Percentiles rank a stretch among this genome's conserved stretches.
Evolutionary conservation across 2,329 filamentous ascomycete genomes (phyloP).

Genomic region (Stenocarpella maydis): DNA sequence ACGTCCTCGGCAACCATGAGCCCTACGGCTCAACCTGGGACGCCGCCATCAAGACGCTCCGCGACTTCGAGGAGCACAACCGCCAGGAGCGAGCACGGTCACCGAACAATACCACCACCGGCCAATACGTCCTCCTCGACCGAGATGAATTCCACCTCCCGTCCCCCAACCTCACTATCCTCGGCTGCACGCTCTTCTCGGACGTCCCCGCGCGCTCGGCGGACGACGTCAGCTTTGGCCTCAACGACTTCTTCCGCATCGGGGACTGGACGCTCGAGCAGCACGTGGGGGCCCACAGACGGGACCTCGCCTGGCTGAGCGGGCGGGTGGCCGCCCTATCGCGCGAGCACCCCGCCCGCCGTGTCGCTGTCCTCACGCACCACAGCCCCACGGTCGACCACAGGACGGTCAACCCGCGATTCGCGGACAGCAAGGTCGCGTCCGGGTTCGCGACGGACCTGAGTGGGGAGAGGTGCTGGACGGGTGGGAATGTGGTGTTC

Average conservation of each 20-base stretch:
- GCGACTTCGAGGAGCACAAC: conserved; percentile 44
- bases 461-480: conserved; percentile 46
- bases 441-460: conserved; percentile 53
- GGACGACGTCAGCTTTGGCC: conserved; percentile 11
- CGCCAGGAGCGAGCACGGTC: not conserved
- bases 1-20: conserved; percentile 66
- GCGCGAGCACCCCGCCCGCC: not conserved
- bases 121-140: conserved; percentile 52
- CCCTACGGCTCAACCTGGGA: conserved; percentile 54
- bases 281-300: conserved; percentile 39
- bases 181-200: conserved; percentile 43
- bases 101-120: conserved; percentile 40
- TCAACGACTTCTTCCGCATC: conserved; percentile 55
- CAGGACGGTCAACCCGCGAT: conserved; percentile 35
- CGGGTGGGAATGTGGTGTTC: conserved; percentile 45
- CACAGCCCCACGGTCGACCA: conserved; percentile 38
- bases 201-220: not conserved
- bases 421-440: conserved; percentile 36
- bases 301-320: conserved; percentile 42
- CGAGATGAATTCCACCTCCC: conserved; percentile 41
- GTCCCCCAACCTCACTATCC: conserved; percentile 41
- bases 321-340: conserved; percentile 33
- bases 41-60: conserved; percentile 42
- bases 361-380: conserved; percentile 39
- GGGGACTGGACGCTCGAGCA: conserved; percentile 38